Percentiles rank a stretch among this genome's conserved stretches.
Conservation (phyloP, 2,329 filamentous ascomycete species). For the Beauveria pseudobassiana region DNA sequence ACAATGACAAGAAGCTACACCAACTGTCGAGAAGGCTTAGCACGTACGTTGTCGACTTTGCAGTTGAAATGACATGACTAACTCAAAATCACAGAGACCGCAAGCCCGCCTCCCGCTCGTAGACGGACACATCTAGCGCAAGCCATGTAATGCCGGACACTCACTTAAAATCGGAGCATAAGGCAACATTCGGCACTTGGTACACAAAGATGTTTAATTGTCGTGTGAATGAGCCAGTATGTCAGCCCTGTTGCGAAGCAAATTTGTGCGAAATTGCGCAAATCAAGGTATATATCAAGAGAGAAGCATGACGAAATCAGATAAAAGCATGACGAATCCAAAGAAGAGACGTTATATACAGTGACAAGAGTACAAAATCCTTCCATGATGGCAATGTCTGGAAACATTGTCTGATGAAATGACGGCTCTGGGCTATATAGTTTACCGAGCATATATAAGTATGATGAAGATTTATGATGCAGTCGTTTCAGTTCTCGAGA, state of each 20-base stretch:
- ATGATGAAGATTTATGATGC: not conserved
- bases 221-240: not conserved
- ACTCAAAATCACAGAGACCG: not conserved
- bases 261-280: not conserved
- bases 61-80: not conserved
- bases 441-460: conserved; percentile 5
- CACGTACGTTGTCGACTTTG: conserved; percentile 61
- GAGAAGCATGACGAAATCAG: not conserved
- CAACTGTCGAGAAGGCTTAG: conserved; percentile 85
- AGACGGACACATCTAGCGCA: not conserved
- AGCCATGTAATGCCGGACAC: not conserved
- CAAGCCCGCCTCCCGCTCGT: conserved; percentile 4
- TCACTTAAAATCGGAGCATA: not conserved
- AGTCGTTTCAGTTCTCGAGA: not conserved
- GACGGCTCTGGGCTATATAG: not conserved
- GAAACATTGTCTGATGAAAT: not conserved
- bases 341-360: not conserved
- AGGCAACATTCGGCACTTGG: not conserved
- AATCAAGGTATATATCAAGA: not conserved
- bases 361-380: not conserved
- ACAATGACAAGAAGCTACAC: conserved; percentile 83
- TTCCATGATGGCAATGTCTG: not conserved
- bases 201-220: not conserved
- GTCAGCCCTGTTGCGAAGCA: not conserved
- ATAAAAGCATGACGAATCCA: not conserved